Evolutionary conservation across 2,329 filamentous ascomycete genomes (phyloP), one percentile per base, ranked within the genome.

Genomic region (Ascochyta koolunga): DNA sequence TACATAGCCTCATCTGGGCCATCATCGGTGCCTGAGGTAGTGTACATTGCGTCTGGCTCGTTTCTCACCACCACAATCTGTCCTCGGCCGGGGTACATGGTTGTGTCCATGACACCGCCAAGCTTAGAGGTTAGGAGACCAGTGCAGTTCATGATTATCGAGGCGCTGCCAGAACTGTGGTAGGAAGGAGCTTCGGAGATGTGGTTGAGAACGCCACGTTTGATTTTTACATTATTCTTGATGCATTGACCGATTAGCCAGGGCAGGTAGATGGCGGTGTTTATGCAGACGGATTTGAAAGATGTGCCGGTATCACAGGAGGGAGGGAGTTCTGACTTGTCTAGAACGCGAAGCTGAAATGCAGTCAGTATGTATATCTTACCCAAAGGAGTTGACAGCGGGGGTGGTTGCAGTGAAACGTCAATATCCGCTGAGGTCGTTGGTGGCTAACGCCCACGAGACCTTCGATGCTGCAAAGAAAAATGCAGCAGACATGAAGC

Each of bases 271-370:
- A 97, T 77, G 36, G 89, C 86, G 0, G 90, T 90, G 77, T 98
- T 97, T 73, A 97, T 93, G 77, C 93, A 97, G 35, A 96, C 87
- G 1, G 90, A 93, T 7, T 85, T 91, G 74, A 95, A 96, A 50
- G 83, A 80, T 44, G 85, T 89, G 21, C 86, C 92, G 10, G 88
- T 89, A 56, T 91, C 87, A 47, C 88, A 83, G 16, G 84, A 89
- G 0, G 78, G 65, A 0, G 85, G 83, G 1, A 96, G 77, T 62
- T 68, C 81, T 9, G 78, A 74, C 29, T 81, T 72, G 4, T 81
- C 69, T 3, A 93, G 74, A 52, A 86, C 77, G 56, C 84, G 83
- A 74, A 87, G 93, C 82, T 84, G 58, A 18, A 13, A 3, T 18
- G 9, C 7, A 7, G 39, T 65, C 24, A 60, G 50, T 27, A 29